These are phyloP conservation scores for Entomortierella beljakovae DNA, from an alignment of 192 early-diverging fungal species.

Conservation along the genomic window DNA sequence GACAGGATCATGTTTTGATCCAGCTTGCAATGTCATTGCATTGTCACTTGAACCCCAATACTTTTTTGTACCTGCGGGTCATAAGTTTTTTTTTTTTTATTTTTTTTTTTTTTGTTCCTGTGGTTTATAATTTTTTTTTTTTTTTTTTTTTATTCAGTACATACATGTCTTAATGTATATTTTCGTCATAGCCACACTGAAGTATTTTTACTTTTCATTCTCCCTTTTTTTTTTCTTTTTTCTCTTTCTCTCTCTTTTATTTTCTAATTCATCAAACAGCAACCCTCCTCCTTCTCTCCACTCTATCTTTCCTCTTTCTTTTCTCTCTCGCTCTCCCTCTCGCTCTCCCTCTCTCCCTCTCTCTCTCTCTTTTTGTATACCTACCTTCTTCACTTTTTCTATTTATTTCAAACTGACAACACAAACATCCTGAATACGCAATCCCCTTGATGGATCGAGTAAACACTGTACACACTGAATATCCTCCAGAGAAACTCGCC, in stretches of 20 bases:
- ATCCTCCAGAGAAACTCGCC: not conserved
- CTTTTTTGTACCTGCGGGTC: no score
- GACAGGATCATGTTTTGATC: no score
- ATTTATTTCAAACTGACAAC: not conserved
- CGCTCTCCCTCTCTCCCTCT: not conserved
- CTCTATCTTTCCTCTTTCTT: not conserved
- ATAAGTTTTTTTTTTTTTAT: no score
- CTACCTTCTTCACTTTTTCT: constrained; percentile 2
- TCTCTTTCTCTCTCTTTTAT: not conserved
- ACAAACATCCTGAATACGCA: not conserved
- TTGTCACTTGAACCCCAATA: no score
- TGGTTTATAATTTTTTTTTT: no score
- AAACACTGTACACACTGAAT: not conserved
- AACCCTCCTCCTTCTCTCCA: not conserved
- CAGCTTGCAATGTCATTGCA: no score
- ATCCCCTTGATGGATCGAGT: not conserved
- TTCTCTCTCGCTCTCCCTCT: not conserved
- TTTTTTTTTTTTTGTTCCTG: no score
- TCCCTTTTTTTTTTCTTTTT: constrained; percentile 1
- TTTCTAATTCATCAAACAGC: not conserved
- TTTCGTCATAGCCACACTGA: no score
- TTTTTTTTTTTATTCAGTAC: no score
- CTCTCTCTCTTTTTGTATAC: not conserved
- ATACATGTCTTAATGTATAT: no score
- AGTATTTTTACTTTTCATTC: no score